Conservation (phyloP, 169 alveolate genomes). For the Cryptosporidium baileyi region DNA sequence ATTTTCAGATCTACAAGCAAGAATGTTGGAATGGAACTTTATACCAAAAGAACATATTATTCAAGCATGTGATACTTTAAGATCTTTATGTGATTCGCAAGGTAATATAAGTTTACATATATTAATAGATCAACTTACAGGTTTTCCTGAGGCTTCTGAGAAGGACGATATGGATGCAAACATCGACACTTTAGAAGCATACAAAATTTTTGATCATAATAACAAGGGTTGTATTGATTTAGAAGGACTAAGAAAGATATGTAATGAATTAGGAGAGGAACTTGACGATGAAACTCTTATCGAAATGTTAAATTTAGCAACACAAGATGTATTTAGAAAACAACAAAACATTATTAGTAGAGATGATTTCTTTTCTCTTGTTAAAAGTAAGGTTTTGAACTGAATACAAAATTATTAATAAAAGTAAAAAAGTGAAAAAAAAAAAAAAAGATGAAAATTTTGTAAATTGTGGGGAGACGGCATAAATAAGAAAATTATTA, state of each 20-base stretch:
- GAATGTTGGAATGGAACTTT: constrained; percentile 69
- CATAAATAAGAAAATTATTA: too few relatives aligned
- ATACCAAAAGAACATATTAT: constrained; percentile 59
- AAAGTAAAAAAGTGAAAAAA: background rate
- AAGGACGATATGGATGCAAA: constrained; percentile 67
- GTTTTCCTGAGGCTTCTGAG: constrained; percentile 61
- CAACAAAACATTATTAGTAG: constrained; percentile 56
- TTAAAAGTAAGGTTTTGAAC: constrained; percentile 42
- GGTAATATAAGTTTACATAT: constrained; percentile 63
- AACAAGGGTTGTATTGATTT: constrained; percentile 65
- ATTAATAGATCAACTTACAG: constrained; percentile 54
- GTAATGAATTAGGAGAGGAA: constrained; percentile 64
- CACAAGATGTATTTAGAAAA: constrained; percentile 56
- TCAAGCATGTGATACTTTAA: constrained; percentile 64
- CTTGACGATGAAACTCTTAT: constrained; percentile 66
- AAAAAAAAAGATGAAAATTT: background rate
- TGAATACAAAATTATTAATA: background rate
- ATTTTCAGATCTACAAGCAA: constrained; percentile 27
- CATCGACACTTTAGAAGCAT: constrained; percentile 65
- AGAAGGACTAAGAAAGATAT: constrained; percentile 26
- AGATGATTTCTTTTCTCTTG: constrained; percentile 63
- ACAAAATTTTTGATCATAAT: constrained; percentile 45
- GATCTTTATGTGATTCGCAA: constrained; percentile 51
- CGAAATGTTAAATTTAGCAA: constrained; percentile 66
- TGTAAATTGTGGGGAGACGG: background rate